These are phyloP conservation scores for Naegleria fowleri DNA, from an alignment of 208 protist species.

Conservation along the genomic window DNA sequence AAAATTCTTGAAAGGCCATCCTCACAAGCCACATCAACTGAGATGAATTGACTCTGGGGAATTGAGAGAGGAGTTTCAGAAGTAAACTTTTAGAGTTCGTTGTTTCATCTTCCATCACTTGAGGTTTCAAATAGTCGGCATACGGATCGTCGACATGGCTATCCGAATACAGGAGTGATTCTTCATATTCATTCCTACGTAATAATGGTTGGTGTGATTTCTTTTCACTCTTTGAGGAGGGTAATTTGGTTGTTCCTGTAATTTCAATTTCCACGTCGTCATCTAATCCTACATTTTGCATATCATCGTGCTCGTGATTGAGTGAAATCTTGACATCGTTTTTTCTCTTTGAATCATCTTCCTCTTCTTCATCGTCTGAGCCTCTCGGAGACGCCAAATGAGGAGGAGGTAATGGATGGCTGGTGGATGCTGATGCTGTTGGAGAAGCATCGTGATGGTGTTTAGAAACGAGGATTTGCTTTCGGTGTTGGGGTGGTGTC, in stretches of 20 bases:
- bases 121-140: not conserved
- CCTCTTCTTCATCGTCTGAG: not conserved
- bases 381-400: too few relatives aligned
- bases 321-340: not conserved
- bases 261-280: slow-evolving; percentile 9
- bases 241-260: not conserved
- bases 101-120: not conserved
- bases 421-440: not conserved
- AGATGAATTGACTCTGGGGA: not conserved
- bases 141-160: not conserved
- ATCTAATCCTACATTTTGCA: not conserved
- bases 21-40: not conserved
- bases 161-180: not conserved
- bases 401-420: not conserved
- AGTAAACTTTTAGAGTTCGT: not conserved
- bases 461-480: not conserved
- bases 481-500: not conserved
- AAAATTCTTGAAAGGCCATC: not conserved
- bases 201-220: not conserved
- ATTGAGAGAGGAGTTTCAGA: not conserved
- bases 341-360: not conserved
- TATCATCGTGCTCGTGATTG: not conserved
- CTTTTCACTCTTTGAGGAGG: not conserved
- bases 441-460: too few relatives aligned
- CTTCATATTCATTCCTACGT: not conserved